Base-by-base conservation (phyloP, 2,329 filamentous ascomycete genomes). In the Aureobasidium pullulans region DNA sequence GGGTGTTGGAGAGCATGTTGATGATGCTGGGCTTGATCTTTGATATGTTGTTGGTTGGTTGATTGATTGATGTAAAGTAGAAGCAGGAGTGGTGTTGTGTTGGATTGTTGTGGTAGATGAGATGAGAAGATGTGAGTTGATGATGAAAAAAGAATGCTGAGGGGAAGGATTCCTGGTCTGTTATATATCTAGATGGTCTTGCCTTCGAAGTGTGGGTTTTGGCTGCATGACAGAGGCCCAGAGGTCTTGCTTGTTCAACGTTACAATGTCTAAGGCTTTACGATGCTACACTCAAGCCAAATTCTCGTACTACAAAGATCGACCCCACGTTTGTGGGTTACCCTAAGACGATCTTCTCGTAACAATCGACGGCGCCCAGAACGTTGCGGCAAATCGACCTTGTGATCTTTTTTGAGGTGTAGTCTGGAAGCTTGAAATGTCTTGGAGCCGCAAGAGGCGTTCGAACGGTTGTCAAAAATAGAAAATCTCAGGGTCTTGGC, bases 391-490 rank as follows among this genome's bases (percentile, higher is more conserved):
- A 5, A 11, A 47, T 2, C 11, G 31, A 47, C 42, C 31, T 44
- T 19, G 42, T 13, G 53, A 57, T 43, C 29, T 44, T 39, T 28
- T 16, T 57, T 39, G 3, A 31, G 42, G 32, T 29, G 31, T 29
- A 39, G 32, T 57, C 32, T 47, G 19, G 29, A 31, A 29, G 23
- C 13, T 47, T 44, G 40, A n/a, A 5, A 23, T 44, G 50, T 43
- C 36, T 54, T 36, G 28, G 7, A 11, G 16, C 16, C 40, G 11
- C 34, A 28, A 39, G 34, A 47, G 9, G 10, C 53, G 42, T 47
- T 39, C 23, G 23, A 46, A 57, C 40, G 37, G 53, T 46, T 28
- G 42, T 47, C 31, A 19, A 57, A 57, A 57, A 57, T 57, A 57
- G 53, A 46, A 57, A 39, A 9, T 29, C 16, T n/a, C 11, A 46